These are phyloP conservation scores for Sphaceloma murrayae DNA, from an alignment of 2,329 filamentous ascomycete species.

Conservation along the genomic window DNA sequence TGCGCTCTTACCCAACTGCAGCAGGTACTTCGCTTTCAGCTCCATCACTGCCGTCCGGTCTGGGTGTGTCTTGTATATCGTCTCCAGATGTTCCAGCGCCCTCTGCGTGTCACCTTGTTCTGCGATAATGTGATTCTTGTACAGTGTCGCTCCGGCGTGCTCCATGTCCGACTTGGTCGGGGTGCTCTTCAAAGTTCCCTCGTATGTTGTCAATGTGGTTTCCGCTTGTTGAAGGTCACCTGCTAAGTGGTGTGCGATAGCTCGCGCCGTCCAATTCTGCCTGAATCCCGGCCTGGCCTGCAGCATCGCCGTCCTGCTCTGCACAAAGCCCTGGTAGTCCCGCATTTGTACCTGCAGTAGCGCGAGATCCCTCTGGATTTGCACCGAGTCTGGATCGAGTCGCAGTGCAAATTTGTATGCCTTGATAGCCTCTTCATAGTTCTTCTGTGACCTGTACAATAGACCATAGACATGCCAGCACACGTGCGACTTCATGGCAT, in stretches of 20 bases:
- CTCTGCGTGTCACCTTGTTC: constrained; percentile 75
- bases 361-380: constrained; percentile 90
- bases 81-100: constrained; percentile 77
- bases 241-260: constrained; percentile 83
- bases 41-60: constrained; percentile 83
- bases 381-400: constrained; percentile 85
- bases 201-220: constrained; percentile 81
- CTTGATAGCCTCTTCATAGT: constrained; percentile 98
- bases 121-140: constrained; percentile 91
- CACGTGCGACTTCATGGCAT: constrained; percentile 98
- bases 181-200: constrained; percentile 78
- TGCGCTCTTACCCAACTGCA: constrained; percentile 63
- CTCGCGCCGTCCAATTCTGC: constrained; percentile 96
- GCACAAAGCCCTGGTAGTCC: constrained; percentile 86
- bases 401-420: constrained; percentile 93
- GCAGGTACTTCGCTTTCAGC: constrained; percentile 71
- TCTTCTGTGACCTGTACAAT: constrained; percentile 86
- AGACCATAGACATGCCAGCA: constrained; percentile 99
- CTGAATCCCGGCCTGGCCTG: constrained; percentile 70
- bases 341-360: constrained; percentile 93
- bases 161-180: constrained; percentile 74
- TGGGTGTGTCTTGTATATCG: constrained; percentile 63
- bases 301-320: constrained; percentile 80
- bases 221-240: constrained; percentile 80
- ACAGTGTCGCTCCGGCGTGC: constrained; percentile 86